Base-by-base conservation (phyloP, 331 rosid genomes). In the Malus hybrid region DNA sequence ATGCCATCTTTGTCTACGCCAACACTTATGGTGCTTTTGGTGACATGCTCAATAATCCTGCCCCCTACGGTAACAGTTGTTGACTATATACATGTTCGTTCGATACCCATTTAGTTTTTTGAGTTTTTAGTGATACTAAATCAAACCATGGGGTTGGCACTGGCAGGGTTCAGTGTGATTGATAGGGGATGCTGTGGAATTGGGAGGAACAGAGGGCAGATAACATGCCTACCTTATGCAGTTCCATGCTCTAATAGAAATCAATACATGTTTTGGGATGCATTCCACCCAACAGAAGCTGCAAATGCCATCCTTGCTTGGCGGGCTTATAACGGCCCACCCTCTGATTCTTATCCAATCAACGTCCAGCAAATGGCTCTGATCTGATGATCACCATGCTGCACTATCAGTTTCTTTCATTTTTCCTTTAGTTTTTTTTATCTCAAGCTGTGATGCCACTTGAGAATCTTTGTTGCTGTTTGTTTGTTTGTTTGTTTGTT, bases 21-120 rank as follows among this genome's bases (percentile, higher is more conserved):
- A 93, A 91, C 68, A 70, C 90, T 33, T 89, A 89, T 22, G 78
- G 70, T 48, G 79, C 74, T 29, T 75, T 93, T 5, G 94, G 96
- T 1, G 98, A 93, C 84, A 85, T 93, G 74, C 85, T 93, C 10
- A 91, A 93, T 42, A 79, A 86, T 73, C 96, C 97, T 12, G 77
- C 81, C 0, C 69, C 83, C 15, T 93, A 87, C 19, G 75, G 97
- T 91, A 78, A 79, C n/a, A 44, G 50, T 11, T 44, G 50, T 44
- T 44, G 14, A 44, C 5, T 44, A 42, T 42, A 42, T 42, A 42
- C 48, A 10, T 42, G 4, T 42, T 10, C 48, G 5, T 42, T 42
- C 10, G 14, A 44, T 44, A 44, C 13, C 14, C 50, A 44, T 44
- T 44, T 44, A 10, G 5, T 44, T 44, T 44, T 44, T 44, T 39